Evolutionary conservation across 768 basidiomycete genomes (phyloP).

Genomic region (Trametes maxima): DNA sequence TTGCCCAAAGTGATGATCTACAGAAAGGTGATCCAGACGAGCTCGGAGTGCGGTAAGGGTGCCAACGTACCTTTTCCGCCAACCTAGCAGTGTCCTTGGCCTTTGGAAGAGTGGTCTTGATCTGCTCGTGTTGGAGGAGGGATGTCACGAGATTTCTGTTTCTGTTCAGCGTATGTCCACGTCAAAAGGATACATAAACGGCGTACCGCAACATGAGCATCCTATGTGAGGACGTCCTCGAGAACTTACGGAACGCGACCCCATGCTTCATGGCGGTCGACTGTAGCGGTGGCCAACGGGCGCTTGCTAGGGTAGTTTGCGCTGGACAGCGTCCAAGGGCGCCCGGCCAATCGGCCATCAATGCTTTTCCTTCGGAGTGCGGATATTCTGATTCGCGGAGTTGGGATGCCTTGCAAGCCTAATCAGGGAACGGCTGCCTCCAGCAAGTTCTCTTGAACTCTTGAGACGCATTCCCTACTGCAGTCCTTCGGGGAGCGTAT

Average conservation of each 20-base stretch:
- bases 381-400: too few relatives aligned
- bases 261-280: conserved; percentile 84
- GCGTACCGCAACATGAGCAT: conserved; percentile 89
- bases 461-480: too few relatives aligned
- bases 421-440: background rate
- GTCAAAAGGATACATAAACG: background rate
- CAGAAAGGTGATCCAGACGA: conserved; percentile 3
- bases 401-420: background rate
- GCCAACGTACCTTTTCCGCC: conserved; percentile 77
- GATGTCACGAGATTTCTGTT: conserved; percentile 91
- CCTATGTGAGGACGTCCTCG: conserved; percentile 88
- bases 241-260: conserved; percentile 88
- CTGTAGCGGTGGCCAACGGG: conserved; percentile 9
- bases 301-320: conserved; percentile 5
- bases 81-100: conserved; percentile 89
- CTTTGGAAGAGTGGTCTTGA: conserved; percentile 94
- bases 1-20: conserved; percentile 94
- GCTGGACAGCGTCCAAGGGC: background rate
- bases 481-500: too few relatives aligned
- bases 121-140: conserved; percentile 91
- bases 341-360: background rate
- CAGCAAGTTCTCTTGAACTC: too few relatives aligned
- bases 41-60: background rate
- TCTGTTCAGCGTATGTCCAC: conserved; percentile 17
- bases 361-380: background rate